These are phyloP conservation scores for Petrea volubilis DNA, from an alignment of 257 asterid genomes.

Conservation along the genomic window DNA sequence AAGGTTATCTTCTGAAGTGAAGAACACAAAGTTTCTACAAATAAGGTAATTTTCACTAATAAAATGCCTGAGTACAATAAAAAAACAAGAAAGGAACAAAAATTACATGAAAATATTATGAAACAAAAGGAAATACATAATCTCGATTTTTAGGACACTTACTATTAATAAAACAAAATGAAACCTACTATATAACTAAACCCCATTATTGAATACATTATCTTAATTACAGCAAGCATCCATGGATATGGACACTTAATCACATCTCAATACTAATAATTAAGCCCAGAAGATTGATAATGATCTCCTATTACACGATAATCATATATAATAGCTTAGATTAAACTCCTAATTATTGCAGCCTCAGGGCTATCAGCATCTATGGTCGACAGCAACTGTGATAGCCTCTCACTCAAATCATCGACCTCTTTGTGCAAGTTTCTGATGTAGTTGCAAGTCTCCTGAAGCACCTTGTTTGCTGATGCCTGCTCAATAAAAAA, in stretches of 20 bases:
- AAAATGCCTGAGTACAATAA: neutral
- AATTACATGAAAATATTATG: neutral
- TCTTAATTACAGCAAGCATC: slow-evolving; percentile 29
- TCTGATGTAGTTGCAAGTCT: slow-evolving; percentile 89
- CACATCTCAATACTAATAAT: slow-evolving; percentile 10
- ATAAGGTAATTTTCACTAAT: neutral
- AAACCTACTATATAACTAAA: neutral
- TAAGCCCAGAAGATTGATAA: neutral
- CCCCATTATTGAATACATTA: slow-evolving; percentile 15
- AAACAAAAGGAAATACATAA: neutral
- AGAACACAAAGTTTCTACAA: neutral
- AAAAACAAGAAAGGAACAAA: neutral
- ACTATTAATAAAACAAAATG: too few relatives aligned
- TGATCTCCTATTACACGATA: neutral
- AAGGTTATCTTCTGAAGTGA: neutral
- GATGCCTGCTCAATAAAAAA: slow-evolving; percentile 50
- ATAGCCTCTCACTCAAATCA: slow-evolving; percentile 86
- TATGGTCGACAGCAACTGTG: slow-evolving; percentile 71
- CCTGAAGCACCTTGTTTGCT: slow-evolving; percentile 88
- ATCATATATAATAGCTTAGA: slow-evolving; percentile 25
- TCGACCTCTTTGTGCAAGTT: slow-evolving; percentile 84
- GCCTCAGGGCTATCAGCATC: slow-evolving; percentile 93
- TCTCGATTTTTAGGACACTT: neutral
- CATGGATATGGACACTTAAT: slow-evolving; percentile 10
- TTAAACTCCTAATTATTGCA: slow-evolving; percentile 84